phyloP scores from a whole-genome alignment of 2,329 filamentous ascomycete species.

The Fusarium coicis region DNA sequence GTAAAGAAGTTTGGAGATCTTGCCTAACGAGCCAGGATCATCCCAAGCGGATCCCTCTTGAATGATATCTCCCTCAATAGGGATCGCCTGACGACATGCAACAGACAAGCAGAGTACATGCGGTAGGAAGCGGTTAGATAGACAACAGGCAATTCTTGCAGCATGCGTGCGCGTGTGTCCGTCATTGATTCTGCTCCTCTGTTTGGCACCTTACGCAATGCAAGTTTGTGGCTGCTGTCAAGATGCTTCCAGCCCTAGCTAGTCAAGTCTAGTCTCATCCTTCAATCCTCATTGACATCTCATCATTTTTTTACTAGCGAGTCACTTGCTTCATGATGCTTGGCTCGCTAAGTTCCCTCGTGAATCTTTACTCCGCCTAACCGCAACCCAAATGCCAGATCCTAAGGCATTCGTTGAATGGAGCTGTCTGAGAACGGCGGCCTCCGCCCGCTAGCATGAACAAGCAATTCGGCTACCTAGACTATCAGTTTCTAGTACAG shows the following conservation, averaged over 20 bases:
- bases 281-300: conserved; percentile 15
- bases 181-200: conserved; percentile 1
- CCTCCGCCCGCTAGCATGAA: neutral
- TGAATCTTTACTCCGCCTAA: neutral
- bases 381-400: conserved; percentile 19
- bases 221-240: conserved; percentile 22
- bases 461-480: conserved; percentile 15
- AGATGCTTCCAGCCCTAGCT: conserved; percentile 27
- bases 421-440: conserved; percentile 1
- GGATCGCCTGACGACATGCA: conserved; percentile 30
- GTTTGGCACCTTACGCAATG: conserved; percentile 22
- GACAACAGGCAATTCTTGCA: conserved; percentile 18
- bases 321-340: neutral
- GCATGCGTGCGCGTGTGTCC: neutral
- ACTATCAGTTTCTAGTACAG: neutral
- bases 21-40: conserved; percentile 11
- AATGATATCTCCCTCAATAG: conserved; percentile 29
- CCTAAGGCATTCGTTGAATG: neutral
- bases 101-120: neutral
- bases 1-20: conserved; percentile 14
- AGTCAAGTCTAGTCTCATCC: conserved; percentile 20
- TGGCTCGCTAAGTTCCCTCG: neutral
- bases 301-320: neutral
- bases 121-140: neutral
- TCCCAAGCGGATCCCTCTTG: conserved; percentile 21